A percentile compares a stretch with the other conserved stretches of the same genome.
These are phyloP conservation scores for Albugo laibachii DNA, from an alignment of 352 stramenopile species.

Conservation along the genomic window DNA sequence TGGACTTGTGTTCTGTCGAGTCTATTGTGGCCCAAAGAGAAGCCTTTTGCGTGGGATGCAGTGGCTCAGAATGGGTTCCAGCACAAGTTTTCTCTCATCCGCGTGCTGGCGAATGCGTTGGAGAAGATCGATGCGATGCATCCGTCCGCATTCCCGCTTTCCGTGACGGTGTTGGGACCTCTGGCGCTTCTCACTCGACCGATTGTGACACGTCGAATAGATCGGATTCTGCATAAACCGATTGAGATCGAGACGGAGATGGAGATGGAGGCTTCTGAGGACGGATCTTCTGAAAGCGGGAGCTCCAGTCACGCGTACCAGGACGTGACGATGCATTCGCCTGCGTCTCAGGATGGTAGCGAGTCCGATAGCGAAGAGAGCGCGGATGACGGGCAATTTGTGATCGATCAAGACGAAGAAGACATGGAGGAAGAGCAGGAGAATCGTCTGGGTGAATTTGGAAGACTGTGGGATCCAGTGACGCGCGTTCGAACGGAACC, in stretches of 20 bases:
- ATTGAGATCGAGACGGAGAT: conserved; percentile 4
- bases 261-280: neutral
- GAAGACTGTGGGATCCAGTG: too few relatives aligned
- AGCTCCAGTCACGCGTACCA: conserved; percentile 12
- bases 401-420: conserved; percentile 6
- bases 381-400: neutral
- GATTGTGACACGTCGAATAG: conserved; percentile 57
- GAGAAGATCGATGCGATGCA: conserved; percentile 60
- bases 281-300: neutral
- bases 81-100: conserved; percentile 61
- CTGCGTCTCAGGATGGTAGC: conserved; percentile 3
- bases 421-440: conserved; percentile 44
- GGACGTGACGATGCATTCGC: conserved; percentile 49
- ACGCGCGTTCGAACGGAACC: too few relatives aligned
- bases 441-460: conserved; percentile 3
- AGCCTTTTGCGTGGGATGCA: conserved; percentile 66
- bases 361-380: neutral
- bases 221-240: conserved; percentile 41
- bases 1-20: conserved; percentile 76
- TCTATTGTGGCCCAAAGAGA: conserved; percentile 71
- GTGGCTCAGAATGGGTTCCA: conserved; percentile 44
- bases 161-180: conserved; percentile 59
- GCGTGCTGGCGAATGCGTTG: conserved; percentile 46
- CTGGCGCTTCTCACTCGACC: conserved; percentile 58
- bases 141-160: conserved; percentile 49